Conservation (phyloP, 768 basidiomycete genomes). For the Serendipita vermifera region DNA sequence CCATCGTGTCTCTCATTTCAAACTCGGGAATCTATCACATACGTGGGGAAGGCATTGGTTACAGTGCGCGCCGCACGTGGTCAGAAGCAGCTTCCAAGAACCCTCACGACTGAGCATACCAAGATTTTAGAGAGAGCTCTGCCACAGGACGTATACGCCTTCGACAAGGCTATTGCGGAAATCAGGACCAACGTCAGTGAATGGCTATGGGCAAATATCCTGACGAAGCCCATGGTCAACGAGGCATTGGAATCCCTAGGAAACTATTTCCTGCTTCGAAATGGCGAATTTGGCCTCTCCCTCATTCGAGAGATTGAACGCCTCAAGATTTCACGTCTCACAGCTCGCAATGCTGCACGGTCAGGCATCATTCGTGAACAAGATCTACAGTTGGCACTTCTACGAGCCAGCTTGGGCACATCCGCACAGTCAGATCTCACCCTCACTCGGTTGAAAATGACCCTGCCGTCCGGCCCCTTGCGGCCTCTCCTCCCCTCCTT, state of each 20-base stretch:
- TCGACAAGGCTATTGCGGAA: constrained; percentile 59
- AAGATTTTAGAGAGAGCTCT: constrained; percentile 50
- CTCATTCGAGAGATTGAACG: constrained; percentile 79
- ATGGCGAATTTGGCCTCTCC: constrained; percentile 75
- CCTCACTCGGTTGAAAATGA: constrained; percentile 58
- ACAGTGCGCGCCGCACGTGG: constrained; percentile 70
- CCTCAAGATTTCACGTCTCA: constrained; percentile 66
- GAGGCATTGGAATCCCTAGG: constrained; percentile 75
- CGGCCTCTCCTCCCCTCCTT: constrained; percentile 59
- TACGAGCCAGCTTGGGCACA: constrained; percentile 80
- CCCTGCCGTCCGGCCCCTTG: constrained; percentile 66
- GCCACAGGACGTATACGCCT: constrained; percentile 61
- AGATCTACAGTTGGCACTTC: constrained; percentile 73
- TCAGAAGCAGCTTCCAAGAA: constrained; percentile 62
- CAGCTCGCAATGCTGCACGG: constrained; percentile 47
- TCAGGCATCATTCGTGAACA: constrained; percentile 69
- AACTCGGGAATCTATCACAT: constrained; percentile 68
- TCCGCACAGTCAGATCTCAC: constrained; percentile 77
- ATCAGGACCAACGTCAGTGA: constrained; percentile 76
- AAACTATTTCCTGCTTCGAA: constrained; percentile 76
- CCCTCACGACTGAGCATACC: constrained; percentile 52
- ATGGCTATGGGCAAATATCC: constrained; percentile 86
- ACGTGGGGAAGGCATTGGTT: constrained; percentile 76
- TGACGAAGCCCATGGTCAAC: constrained; percentile 71
- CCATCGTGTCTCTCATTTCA: constrained; percentile 63